These are phyloP conservation scores for Fusarium poae DNA, from an alignment of 2,329 filamentous ascomycete genomes.

Conservation along the genomic window DNA sequence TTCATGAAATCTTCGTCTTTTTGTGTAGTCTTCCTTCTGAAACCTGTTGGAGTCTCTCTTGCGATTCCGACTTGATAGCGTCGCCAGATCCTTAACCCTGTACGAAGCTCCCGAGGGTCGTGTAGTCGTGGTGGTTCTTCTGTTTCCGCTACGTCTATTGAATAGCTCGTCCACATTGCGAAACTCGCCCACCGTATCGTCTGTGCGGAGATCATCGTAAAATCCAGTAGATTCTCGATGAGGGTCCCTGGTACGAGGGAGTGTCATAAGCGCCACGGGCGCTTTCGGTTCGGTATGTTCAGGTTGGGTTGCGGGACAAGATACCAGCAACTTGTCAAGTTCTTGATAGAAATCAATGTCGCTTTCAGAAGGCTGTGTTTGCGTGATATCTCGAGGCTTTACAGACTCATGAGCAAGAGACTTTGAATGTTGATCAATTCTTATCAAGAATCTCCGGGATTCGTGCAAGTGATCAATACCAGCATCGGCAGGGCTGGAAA, in stretches of 20 bases:
- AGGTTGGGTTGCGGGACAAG: neutral
- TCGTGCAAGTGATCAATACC: neutral
- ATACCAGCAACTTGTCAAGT: neutral
- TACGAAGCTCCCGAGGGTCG: no score
- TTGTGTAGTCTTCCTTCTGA: no score
- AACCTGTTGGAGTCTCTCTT: neutral
- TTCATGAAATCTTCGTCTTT: neutral
- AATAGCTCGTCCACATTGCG: neutral
- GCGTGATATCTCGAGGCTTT: neutral
- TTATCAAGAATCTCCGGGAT: neutral
- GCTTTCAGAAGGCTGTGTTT: neutral
- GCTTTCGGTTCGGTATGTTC: neutral
- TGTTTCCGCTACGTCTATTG: neutral
- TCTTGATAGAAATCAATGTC: neutral
- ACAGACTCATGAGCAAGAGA: neutral
- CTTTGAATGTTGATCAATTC: neutral
- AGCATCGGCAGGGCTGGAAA: fast-evolving
- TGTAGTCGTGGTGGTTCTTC: no score
- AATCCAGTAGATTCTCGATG: neutral
- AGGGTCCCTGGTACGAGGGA: neutral
- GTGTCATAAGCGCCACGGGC: neutral
- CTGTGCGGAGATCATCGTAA: neutral
- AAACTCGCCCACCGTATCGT: neutral
- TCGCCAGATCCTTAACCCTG: neutral
- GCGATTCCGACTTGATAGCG: neutral